These are phyloP conservation scores for Erodium maritimum DNA, from an alignment of 345 rosid genomes.

Conservation along the genomic window DNA sequence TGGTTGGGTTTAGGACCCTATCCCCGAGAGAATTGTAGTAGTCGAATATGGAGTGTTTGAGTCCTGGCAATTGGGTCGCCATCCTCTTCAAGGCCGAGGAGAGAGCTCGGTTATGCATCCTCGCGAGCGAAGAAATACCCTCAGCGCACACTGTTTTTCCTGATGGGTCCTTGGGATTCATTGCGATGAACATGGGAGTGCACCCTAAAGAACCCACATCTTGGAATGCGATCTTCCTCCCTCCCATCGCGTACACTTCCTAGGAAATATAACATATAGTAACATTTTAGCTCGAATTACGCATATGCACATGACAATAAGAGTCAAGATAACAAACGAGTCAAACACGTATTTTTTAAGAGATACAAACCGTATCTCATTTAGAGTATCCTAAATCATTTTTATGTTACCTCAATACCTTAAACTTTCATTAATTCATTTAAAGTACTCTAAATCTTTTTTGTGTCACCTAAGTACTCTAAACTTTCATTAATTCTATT, in stretches of 20 bases:
- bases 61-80: conserved; percentile 9
- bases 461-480: too few relatives aligned
- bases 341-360: too few relatives aligned
- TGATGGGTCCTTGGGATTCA: background rate
- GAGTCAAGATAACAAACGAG: too few relatives aligned
- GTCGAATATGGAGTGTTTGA: conserved; percentile 14
- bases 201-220: conserved; percentile 21
- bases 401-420: too few relatives aligned
- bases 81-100: conserved; percentile 10
- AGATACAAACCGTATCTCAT: too few relatives aligned
- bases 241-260: conserved; percentile 15
- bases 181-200: conserved; percentile 1
- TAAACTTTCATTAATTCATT: too few relatives aligned
- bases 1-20: conserved; percentile 3
- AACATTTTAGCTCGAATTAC: too few relatives aligned
- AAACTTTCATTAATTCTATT: too few relatives aligned
- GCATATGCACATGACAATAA: too few relatives aligned
- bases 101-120: conserved; percentile 14
- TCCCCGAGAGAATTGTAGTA: conserved; percentile 11
- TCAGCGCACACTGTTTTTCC: background rate
- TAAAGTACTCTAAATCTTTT: too few relatives aligned
- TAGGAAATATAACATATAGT: background rate
- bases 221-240: conserved; percentile 20
- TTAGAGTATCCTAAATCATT: too few relatives aligned
- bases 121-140: conserved; percentile 5